Base-by-base conservation (phyloP, 371 early-diverging fungal genomes). In the Mortierella sp. region DNA sequence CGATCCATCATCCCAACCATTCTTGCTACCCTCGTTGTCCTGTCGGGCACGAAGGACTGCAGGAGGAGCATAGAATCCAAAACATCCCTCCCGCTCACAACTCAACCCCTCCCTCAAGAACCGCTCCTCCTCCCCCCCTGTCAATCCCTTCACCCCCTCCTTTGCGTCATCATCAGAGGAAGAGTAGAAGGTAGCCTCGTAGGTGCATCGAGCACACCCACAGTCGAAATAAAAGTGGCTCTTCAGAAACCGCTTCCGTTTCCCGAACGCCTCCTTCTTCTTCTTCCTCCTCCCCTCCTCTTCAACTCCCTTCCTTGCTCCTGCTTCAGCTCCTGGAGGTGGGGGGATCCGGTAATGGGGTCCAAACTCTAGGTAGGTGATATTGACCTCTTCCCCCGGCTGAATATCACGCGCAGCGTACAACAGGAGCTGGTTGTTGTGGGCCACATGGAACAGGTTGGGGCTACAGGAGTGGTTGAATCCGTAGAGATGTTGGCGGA, bases 401-500 rank as follows among this genome's bases (percentile, higher is more conserved):
- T 7, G 12, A 27, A 82, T 82, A 71, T 78, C 82, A 3, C 78
- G 60, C 4, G 51, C 78, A 8, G 82, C 63, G 35, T 71, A 82
- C 6, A 82, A 6, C 18, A 82, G 63, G 10, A 77, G 56, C 21
- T 70, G 79, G 14, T 54, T 4, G 21, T 75, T 77, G 38, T 38
- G 43, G 7, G 75, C 68, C 27, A 82, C 75, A 46, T 77, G 82
- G 54, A 75, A 82, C 16, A 78, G 11, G 27, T 82, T 82, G 16
- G 82, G 82, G 7, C 71, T 63, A 35, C 82, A 82, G 2, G 82
- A 82, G 54, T 82, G 82, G 55, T 82, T 82, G 71, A 77, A 71
- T 1, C 41, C 38, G 35, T 58, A 18, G 16, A 44, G 2, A 10
- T 41, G 60, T 2, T 38, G 18, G 18, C 55, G 72, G 4, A 75